Conservation (phyloP, 2,329 filamentous ascomycete genomes). For the Penicillium paneum region DNA sequence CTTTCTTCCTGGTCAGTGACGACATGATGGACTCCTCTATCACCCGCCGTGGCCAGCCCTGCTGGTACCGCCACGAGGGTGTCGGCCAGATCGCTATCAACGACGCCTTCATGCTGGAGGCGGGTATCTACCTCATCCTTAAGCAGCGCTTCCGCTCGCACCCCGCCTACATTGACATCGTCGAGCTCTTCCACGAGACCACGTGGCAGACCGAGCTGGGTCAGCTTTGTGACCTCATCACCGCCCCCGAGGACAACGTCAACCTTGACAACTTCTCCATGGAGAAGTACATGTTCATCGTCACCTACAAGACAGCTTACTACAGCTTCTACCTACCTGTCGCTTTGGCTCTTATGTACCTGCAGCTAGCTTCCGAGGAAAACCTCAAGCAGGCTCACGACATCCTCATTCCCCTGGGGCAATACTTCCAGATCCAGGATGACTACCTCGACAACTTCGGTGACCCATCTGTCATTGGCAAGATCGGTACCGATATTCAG, state of each 20-base stretch:
- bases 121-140: constrained; percentile 82
- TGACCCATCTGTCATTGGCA: constrained; percentile 86
- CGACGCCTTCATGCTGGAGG: constrained; percentile 94
- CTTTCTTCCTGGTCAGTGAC: constrained; percentile 97
- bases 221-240: constrained; percentile 90
- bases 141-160: constrained; percentile 91
- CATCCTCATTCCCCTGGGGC: constrained; percentile 93
- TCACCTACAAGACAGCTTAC: constrained; percentile 99
- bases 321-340: constrained; percentile 99
- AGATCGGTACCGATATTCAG: constrained; percentile 98
- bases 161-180: constrained; percentile 80
- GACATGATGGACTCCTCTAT: constrained; percentile 98
- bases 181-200: constrained; percentile 95
- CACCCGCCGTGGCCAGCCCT: constrained; percentile 88
- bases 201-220: constrained; percentile 93
- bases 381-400: constrained; percentile 87
- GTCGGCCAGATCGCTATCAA: constrained; percentile 98
- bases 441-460: constrained; percentile 99
- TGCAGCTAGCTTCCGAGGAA: constrained; percentile 76
- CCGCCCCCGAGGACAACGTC: constrained; percentile 88
- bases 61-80: constrained; percentile 88
- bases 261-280: constrained; percentile 94
- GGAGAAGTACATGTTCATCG: constrained; percentile 92
- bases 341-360: constrained; percentile 80
- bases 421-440: constrained; percentile 99